Conservation (phyloP, 2,329 filamentous ascomycete species). For the Sarocladium oryzae region DNA sequence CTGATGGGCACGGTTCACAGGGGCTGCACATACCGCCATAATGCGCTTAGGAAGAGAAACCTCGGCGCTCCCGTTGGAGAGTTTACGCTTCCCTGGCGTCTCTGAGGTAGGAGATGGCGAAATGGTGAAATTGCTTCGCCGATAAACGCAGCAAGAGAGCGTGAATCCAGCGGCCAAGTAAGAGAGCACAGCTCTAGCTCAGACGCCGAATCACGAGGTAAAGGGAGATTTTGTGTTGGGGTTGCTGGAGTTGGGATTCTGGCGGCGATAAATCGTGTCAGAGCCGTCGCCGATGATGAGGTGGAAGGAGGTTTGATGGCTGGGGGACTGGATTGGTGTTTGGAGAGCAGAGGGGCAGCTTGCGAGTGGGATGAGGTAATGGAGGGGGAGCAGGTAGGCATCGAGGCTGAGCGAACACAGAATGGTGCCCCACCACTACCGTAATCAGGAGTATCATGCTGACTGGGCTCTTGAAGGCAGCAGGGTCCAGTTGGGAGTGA, state of each 20-base stretch:
- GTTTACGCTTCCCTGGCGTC: conserved; percentile 63
- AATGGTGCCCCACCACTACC: not conserved
- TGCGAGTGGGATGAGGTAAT: conserved; percentile 6
- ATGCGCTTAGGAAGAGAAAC: conserved; percentile 47
- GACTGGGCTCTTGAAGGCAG: not conserved
- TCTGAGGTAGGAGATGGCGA: conserved; percentile 23
- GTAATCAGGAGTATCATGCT: too few species aligned
- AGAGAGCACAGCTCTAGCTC: conserved; percentile 7
- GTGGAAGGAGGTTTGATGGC: not conserved
- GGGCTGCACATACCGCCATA: conserved; percentile 49
- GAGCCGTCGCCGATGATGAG: not conserved
- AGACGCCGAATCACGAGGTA: not conserved
- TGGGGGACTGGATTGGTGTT: not conserved
- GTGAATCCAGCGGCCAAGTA: not conserved
- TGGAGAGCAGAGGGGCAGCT: not conserved
- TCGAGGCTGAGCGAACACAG: conserved; percentile 1
- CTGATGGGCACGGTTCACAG: not conserved
- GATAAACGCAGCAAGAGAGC: not conserved
- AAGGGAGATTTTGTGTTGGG: too few species aligned
- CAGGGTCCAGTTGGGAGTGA: conserved; percentile 1
- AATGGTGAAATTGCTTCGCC: conserved; percentile 26
- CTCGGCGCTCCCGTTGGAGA: conserved; percentile 53
- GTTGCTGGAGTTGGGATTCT: too few species aligned
- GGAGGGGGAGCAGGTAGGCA: not conserved
- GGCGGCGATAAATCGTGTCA: too few species aligned